A percentile compares a stretch with the other conserved stretches of the same genome.
These are phyloP conservation scores for Monosporascus sp. DNA, from an alignment of 2,329 filamentous ascomycete genomes.

Conservation along the genomic window DNA sequence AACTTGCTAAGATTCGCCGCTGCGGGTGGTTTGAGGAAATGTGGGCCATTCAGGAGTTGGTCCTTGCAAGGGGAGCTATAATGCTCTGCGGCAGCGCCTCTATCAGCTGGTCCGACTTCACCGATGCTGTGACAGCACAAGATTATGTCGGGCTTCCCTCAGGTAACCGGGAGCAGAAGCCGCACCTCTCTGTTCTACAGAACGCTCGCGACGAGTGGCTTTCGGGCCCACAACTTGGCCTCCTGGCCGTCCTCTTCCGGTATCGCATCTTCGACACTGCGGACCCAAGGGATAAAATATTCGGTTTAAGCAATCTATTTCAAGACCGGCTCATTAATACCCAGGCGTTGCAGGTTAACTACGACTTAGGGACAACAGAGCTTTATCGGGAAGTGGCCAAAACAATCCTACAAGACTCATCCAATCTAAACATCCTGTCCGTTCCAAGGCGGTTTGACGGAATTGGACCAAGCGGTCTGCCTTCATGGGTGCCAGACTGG, in stretches of 20 bases:
- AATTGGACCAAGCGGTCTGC: slow-evolving; percentile 1
- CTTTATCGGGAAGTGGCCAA: slow-evolving; percentile 13
- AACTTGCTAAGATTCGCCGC: slow-evolving; percentile 11
- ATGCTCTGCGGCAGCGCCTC: slow-evolving; percentile 10
- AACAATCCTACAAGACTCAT: slow-evolving; percentile 9
- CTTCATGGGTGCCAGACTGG: slow-evolving; percentile 9
- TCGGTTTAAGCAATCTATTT: slow-evolving; percentile 13
- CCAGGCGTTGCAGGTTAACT: slow-evolving; percentile 13
- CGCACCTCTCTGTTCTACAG: slow-evolving; percentile 12
- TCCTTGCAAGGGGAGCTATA: background rate
- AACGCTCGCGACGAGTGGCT: slow-evolving; percentile 8
- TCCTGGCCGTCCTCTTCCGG: slow-evolving; percentile 12
- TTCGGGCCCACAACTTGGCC: slow-evolving; percentile 3
- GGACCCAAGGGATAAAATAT: slow-evolving; percentile 19
- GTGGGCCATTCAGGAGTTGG: background rate
- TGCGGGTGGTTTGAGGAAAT: background rate
- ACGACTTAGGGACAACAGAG: slow-evolving; percentile 9
- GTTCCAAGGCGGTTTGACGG: slow-evolving; percentile 1
- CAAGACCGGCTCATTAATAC: slow-evolving; percentile 3
- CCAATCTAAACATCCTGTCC: slow-evolving; percentile 15
- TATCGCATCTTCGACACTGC: slow-evolving; percentile 14
- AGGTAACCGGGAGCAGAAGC: slow-evolving; percentile 10
- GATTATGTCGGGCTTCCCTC: slow-evolving; percentile 10
- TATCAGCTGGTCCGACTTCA: slow-evolving; percentile 11
- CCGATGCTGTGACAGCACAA: slow-evolving; percentile 13